phyloP scores from a whole-genome alignment of 2,329 filamentous ascomycete genomes.

The Pseudocercospora ulei region DNA sequence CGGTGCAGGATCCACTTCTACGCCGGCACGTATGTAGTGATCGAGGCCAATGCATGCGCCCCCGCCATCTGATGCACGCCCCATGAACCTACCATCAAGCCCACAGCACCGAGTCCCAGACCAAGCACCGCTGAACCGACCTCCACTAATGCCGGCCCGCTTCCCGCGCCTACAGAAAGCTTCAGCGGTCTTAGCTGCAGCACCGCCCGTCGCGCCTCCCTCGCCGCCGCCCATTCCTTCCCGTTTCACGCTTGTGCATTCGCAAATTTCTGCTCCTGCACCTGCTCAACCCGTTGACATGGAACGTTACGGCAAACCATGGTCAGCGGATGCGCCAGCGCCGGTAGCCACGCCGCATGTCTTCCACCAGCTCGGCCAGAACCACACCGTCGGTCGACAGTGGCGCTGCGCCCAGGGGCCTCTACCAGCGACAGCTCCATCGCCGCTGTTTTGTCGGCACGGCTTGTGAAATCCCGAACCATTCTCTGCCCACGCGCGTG shows the following conservation, averaged over 20 bases:
- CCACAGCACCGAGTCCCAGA: not conserved
- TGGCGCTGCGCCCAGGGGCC: too few species aligned
- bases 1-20: too few species aligned
- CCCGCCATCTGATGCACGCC: conserved; percentile 3
- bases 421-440: too few species aligned
- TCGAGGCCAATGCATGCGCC: not conserved
- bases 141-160: conserved; percentile 5
- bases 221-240: not conserved
- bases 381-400: too few species aligned
- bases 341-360: too few species aligned
- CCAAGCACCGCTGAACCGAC: not conserved
- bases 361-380: too few species aligned
- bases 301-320: conserved; percentile 3
- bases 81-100: conserved; percentile 4
- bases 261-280: not conserved
- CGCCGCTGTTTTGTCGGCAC: too few species aligned
- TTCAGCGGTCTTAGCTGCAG: conserved; percentile 9
- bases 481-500: conserved; percentile 5
- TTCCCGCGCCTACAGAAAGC: conserved; percentile 2
- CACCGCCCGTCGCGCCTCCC: conserved; percentile 10
- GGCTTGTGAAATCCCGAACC: too few species aligned
- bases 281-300: conserved; percentile 1
- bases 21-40: too few species aligned
- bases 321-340: too few species aligned
- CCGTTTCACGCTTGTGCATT: conserved; percentile 6